Base-by-base conservation (phyloP, 169 alveolate species). In the Plasmodium knowlesi region DNA sequence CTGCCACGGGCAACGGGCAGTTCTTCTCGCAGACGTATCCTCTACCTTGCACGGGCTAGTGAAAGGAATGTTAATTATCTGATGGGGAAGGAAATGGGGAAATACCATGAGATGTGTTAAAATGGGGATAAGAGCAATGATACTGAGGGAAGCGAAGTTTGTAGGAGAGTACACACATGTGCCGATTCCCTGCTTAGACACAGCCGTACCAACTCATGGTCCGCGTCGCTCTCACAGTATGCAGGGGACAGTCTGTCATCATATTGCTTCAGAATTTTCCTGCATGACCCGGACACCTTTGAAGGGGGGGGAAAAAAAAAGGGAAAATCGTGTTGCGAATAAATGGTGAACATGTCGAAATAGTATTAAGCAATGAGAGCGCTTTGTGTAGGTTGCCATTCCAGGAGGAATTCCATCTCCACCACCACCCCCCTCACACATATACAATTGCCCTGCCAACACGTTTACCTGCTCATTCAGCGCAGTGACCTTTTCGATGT, bases 121-220 rank as follows among this genome's bases (percentile, higher is more conserved):
- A 28, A 32, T 1, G 70, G 78, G 70, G 34, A 6, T 37, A 32
- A 32, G 22, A 82, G 22, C 37, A 19, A 37, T 54, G 12, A 57
- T 4, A 46, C 6, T 22, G 5, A 32, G n/a, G 71, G 34, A 19
- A 19, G 67, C 8, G 10, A 22, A 37, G 22, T 82, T 0, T 61
- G 12, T 54, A 82, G 67, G 22, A 32, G 73, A n/a, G 12, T 8
- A 14, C 74, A 83, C 34, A 37, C 28, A 67, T 83, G 43, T 37
- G 5, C 74, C 25, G 22, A 2, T 9, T 61, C 1, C 3, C n/a
- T 50, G n/a, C 19, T 16, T 19, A 37, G 46, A 2, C 74, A 12
- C n/a, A n/a, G 3, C 5, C 95, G 34, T 61, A 96, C 97, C 94
- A 96, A 91, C 61, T 96, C 98, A n/a, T 96, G 95, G 78, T 96